phyloP scores from a whole-genome alignment of 2,329 filamentous ascomycete genomes.

The Pseudocercospora macadamiae region DNA sequence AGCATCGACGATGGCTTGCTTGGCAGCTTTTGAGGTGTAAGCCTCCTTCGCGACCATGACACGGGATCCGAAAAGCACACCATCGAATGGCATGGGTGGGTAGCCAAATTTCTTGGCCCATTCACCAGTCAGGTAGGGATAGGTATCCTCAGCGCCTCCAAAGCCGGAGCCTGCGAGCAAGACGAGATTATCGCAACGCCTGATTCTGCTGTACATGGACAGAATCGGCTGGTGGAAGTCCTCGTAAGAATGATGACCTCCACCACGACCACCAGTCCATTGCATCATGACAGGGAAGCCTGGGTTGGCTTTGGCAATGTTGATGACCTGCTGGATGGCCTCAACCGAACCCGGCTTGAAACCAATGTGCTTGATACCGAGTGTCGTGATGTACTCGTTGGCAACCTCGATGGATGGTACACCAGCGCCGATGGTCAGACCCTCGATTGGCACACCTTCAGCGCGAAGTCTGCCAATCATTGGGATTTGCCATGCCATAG shows the following conservation, averaged over 20 bases:
- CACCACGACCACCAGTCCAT: constrained; percentile 92
- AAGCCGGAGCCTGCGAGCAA: constrained; percentile 91
- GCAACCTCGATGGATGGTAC: constrained; percentile 92
- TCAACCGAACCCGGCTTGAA: constrained; percentile 93
- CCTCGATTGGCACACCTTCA: constrained; percentile 88
- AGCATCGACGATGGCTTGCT: constrained; percentile 87
- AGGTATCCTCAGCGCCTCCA: constrained; percentile 85
- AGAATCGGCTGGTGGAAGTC: constrained; percentile 93
- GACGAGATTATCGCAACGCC: constrained; percentile 83
- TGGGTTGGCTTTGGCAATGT: constrained; percentile 92
- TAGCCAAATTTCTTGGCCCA: constrained; percentile 90
- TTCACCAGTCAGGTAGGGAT: constrained; percentile 84
- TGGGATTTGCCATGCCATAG: constrained; percentile 92
- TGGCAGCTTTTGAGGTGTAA: constrained; percentile 82
- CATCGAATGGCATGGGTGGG: constrained; percentile 92
- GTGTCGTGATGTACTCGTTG: constrained; percentile 89
- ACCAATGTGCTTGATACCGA: constrained; percentile 88
- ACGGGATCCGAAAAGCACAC: constrained; percentile 85
- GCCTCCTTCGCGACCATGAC: constrained; percentile 96
- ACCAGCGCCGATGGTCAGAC: constrained; percentile 88
- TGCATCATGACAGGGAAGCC: constrained; percentile 90
- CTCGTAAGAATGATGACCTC: constrained; percentile 92
- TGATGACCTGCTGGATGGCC: constrained; percentile 85
- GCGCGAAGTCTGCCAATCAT: constrained; percentile 77
- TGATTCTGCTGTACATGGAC: constrained; percentile 86